Evolutionary conservation across 2,329 filamentous ascomycete genomes (phyloP), one percentile per base, ranked within the genome.

Genomic region (Sarocladium kiliense): DNA sequence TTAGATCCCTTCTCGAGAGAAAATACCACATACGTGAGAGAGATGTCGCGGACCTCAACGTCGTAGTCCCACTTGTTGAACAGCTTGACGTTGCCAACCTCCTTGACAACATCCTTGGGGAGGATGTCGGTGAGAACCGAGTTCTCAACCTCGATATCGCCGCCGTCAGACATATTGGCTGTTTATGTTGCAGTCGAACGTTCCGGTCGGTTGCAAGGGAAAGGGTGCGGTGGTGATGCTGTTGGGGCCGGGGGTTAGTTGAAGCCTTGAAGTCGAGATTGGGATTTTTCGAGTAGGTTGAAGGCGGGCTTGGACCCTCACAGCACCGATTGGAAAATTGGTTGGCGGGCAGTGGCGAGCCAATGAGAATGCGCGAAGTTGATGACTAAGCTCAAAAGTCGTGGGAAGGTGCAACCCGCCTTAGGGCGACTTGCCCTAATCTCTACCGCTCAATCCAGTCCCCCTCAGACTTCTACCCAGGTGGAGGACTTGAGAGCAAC

Each of bases 11-110:
- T n/a, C 23, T 19, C 14, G 55, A 9, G 11, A 53, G 16, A 16
- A 12, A 30, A 23, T 12, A 21, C 18, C 57, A 73, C 72, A 67
- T 95, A 99, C 94, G 93, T 97, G 82, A 99, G 85, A 71, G 94
- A 99, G 81, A 99, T 97, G 77, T 99, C 94, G 78, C 93, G 88
- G 79, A 99, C 94, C 85, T 99, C 94, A 74, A 99, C 93, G 87
- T 97, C 94, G 81, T 97, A 99, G 80, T 79, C 78, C 79, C 92
- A 96, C 81, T 95, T 96, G 87, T 94, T 95, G 86, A 96, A 96
- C 70, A 96, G 85, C 88, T 96, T 96, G 77, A 94, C 84, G 79
- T 83, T 87, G 78, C 91, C 92, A 79, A 94, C 86, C 81, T 96
- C 90, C 70, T 86, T 82, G 71, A 85, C 81, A 74, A 96, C 88